Evolutionary conservation across 1,139 yeast species (phyloP), one percentile per base, ranked within the genome.

Genomic region (Pichia sp.): DNA sequence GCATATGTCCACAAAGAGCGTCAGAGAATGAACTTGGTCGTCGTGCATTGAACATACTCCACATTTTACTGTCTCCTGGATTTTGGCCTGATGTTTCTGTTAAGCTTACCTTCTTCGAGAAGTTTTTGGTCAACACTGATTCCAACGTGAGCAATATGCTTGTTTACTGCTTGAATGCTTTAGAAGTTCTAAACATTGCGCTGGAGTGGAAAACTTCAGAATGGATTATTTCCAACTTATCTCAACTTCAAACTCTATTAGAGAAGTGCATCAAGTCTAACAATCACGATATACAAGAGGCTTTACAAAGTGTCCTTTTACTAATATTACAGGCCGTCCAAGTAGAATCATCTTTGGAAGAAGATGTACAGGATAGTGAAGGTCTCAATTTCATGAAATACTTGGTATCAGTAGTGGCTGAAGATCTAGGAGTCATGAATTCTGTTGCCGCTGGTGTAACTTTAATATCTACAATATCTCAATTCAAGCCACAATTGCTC

Each of bases 371-470:
- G 0, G 88, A 84, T 29, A 83, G 79, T 45, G 80, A 53, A 16
- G 55, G 55, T 8, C 15, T 81, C 1, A 83, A 81, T 61, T 90
- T 92, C 65, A 73, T 88, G 54, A 72, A 77, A 2, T 74, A 84
- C 51, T 72, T 93, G 54, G 79, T 82, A 2, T 75, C 83, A 11
- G 86, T 90, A 5, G 85, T 92, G 36, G 81, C 88, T 8, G 97
- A 93, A 64, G 96, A 92, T 68, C 75, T 95, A 62, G 83, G 87
- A 50, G 85, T 85, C 51, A 84, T 85, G 64, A 85, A 88, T n/a
- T 85, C 95, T 0, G 83, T 88, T 51, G 93, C 95, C 19, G 95
- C 97, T 8, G 97, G 97, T 61, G 92, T 92, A 1, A 85, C 90
- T 16, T 74, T 93, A 50, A 85, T 95, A 1, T 86, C 95, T 86